phyloP scores from a whole-genome alignment of 192 early-diverging fungal genomes.

The Linnemannia schmuckeri region DNA sequence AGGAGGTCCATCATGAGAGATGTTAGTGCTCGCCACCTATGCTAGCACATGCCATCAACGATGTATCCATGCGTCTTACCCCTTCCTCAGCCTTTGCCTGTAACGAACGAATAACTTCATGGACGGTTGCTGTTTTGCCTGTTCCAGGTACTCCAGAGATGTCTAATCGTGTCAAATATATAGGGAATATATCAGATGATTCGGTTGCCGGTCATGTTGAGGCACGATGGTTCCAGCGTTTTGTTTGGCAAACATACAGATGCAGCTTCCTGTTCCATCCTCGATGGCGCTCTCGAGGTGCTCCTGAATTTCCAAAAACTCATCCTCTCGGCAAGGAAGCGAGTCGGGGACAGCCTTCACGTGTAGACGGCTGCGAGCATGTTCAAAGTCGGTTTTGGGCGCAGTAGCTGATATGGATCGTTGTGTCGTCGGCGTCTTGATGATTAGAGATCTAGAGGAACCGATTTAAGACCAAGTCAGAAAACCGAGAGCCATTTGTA shows the following conservation, averaged over 20 bases:
- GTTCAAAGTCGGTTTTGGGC: slow-evolving; percentile 67
- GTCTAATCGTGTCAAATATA: slow-evolving; percentile 58
- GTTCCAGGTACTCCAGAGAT: slow-evolving; percentile 97
- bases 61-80: slow-evolving; percentile 50
- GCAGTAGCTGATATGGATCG: slow-evolving; percentile 28
- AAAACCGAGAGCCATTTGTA: no score
- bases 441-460: slow-evolving; percentile 14
- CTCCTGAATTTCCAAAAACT: slow-evolving; percentile 86
- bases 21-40: background rate
- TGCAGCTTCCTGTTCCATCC: slow-evolving; percentile 85
- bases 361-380: slow-evolving; percentile 84
- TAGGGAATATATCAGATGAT: background rate
- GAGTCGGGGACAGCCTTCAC: slow-evolving; percentile 90
- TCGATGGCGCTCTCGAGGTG: slow-evolving; percentile 84
- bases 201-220: background rate
- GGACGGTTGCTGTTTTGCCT: slow-evolving; percentile 97
- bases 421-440: slow-evolving; percentile 49
- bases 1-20: background rate
- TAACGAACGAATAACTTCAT: slow-evolving; percentile 83
- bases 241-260: slow-evolving; percentile 68
- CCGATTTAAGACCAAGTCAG: background rate
- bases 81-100: slow-evolving; percentile 67
- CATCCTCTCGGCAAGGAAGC: slow-evolving; percentile 94
- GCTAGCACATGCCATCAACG: background rate
- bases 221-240: background rate